A percentile compares a stretch with the other conserved stretches of the same genome.
Evolutionary conservation across 768 basidiomycete genomes (phyloP).

Genomic region (Nidularia pulvinata): DNA sequence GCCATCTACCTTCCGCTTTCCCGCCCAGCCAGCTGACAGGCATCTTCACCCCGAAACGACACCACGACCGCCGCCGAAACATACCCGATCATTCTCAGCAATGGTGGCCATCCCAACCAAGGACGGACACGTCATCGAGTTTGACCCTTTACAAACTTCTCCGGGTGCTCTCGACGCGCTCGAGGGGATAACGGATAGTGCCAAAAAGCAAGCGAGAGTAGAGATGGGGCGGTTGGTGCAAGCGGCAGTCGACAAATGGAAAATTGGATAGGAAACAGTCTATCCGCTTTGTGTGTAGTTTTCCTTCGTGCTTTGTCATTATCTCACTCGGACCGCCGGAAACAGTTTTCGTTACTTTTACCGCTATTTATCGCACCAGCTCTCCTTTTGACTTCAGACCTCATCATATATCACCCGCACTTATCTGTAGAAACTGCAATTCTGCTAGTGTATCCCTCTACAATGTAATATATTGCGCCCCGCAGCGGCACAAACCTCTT

Average conservation of each 20-base stretch:
- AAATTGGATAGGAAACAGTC: conserved; percentile 33
- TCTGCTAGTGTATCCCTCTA: conserved; percentile 1
- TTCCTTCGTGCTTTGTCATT: conserved; percentile 5
- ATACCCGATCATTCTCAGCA: conserved; percentile 45
- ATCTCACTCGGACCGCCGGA: not conserved
- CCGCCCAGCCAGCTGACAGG: conserved; percentile 19
- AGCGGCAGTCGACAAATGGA: conserved; percentile 79
- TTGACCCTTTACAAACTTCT: conserved; percentile 79
- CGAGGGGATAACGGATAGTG: conserved; percentile 78
- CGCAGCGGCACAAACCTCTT: not conserved
- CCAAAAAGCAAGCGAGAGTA: conserved; percentile 79
- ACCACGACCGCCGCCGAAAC: conserved; percentile 28
- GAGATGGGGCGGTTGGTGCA: conserved; percentile 76
- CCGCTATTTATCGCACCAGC: too few species aligned
- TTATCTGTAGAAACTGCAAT: conserved; percentile 5
- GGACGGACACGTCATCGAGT: conserved; percentile 82
- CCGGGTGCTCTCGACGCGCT: conserved; percentile 73
- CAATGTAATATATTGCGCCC: too few species aligned
- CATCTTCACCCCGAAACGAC: conserved; percentile 21
- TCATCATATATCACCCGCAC: not conserved
- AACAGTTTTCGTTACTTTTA: conserved; percentile 4
- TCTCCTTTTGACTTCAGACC: not conserved
- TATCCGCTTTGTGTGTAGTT: too few species aligned
- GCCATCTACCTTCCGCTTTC: conserved; percentile 21
- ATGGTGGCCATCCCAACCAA: conserved; percentile 78